A percentile compares a stretch with the other conserved stretches of the same genome.
phyloP scores from a whole-genome alignment of 2,329 filamentous ascomycete species.

The Macrophomina phaseolina region DNA sequence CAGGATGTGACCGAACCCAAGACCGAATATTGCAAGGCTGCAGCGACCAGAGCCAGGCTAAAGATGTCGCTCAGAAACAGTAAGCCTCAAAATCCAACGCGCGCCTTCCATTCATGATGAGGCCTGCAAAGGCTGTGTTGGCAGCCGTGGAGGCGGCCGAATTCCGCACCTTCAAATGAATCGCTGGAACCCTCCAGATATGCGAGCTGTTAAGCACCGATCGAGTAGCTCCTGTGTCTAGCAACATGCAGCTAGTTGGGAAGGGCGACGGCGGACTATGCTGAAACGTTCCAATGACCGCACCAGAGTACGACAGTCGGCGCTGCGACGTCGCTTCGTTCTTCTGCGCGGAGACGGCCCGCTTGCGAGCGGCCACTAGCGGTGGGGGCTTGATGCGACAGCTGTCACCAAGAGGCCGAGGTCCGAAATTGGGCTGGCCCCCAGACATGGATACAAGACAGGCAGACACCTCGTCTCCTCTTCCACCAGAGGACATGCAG shows the following conservation, averaged over 20 bases:
- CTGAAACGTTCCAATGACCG: too few relatives aligned
- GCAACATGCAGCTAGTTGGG: not conserved
- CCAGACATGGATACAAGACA: not conserved
- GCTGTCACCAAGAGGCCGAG: not conserved
- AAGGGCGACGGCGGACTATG: not conserved
- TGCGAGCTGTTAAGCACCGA: too few relatives aligned
- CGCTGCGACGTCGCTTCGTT: too few relatives aligned
- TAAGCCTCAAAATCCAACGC: not conserved
- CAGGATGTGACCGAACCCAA: not conserved
- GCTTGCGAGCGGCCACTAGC: too few relatives aligned
- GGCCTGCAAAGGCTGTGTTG: too few relatives aligned
- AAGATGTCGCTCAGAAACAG: not conserved
- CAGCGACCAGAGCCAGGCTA: not conserved
- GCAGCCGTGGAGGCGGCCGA: not conserved
- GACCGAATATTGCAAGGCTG: conserved; percentile 1
- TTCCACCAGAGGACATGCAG: too few relatives aligned
- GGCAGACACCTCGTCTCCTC: not conserved
- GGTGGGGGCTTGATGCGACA: not conserved
- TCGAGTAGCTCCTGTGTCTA: too few relatives aligned
- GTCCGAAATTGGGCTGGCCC: not conserved
- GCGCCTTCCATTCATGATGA: too few relatives aligned
- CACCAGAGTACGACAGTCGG: too few relatives aligned
- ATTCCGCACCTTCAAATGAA: too few relatives aligned
- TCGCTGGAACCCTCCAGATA: too few relatives aligned
- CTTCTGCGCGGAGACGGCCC: too few relatives aligned